Base-by-base conservation (phyloP, 768 basidiomycete species). In the Steccherinum ochraceum region DNA sequence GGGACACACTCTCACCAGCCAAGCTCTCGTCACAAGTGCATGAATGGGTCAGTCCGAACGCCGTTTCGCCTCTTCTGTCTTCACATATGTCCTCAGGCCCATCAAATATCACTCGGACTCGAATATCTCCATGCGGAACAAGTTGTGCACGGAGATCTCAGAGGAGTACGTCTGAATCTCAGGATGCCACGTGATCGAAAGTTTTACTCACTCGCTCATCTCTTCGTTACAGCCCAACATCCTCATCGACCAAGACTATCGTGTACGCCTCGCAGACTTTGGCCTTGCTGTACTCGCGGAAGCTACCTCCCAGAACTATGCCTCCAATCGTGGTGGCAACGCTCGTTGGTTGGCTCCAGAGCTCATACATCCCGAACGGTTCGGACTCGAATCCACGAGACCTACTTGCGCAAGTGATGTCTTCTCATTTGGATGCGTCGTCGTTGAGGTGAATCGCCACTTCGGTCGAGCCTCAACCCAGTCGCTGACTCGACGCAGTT, bases 261-360 rank as follows among this genome's bases (percentile, higher is more conserved):
- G 46, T 24, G 46, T 45, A 12, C 45, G 49, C 20, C 45, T 57
- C 18, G 50, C 56, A 7, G 56, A 57, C 24, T 57, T 57, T 45
- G 56, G 56, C 12, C 50, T 54, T 7, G 43, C 49, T 7, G 45
- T 18, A 5, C 39, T 50, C 45, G 35, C 46, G 21, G 41, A 48
- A 13, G 35, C 11, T 12, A 45, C 24, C 13, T 24, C 19, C 13
- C 40, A 24, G 12, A 25, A 24, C 19, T 23, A 42, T 5, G 19
- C 26, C 18, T 18, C 20, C 11, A 13, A 7, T 7, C 18, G 24
- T 11, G 20, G 27, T 39, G 50, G 50, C 26, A 42, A 4, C 12
- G 4, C 12, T 3, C 20, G 24, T 19, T 51, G 44, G 41, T 42
- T 50, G 42, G 53, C 53, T 5, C 53, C 49, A 5, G 53, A 54